These are phyloP conservation scores for Beauveria brongniartii DNA, from an alignment of 2,329 filamentous ascomycete species.

Conservation along the genomic window DNA sequence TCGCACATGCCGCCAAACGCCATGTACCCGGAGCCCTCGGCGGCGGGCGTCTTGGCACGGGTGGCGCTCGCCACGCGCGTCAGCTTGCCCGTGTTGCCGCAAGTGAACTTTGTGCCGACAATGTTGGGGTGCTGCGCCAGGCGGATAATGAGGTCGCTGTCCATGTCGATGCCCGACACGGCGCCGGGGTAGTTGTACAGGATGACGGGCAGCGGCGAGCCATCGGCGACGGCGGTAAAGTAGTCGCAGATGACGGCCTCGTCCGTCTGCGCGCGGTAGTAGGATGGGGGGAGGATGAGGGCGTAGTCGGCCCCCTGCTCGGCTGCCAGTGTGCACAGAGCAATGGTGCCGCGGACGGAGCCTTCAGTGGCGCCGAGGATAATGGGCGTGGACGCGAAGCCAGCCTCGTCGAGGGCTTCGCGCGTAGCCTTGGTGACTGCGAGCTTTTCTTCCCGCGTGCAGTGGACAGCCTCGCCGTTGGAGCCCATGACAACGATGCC, in stretches of 20 bases:
- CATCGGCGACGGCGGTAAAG: conserved; percentile 68
- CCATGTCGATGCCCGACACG: conserved; percentile 80
- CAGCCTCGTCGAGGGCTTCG: conserved; percentile 73
- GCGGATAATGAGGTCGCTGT: conserved; percentile 76
- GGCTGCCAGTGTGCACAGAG: conserved; percentile 59
- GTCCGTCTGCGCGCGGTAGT: conserved; percentile 72
- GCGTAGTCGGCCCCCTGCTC: conserved; percentile 71
- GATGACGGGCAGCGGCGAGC: conserved; percentile 67
- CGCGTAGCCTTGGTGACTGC: conserved; percentile 70
- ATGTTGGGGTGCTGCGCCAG: conserved; percentile 77
- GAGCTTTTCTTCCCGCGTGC: conserved; percentile 68
- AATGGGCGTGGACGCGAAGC: conserved; percentile 67
- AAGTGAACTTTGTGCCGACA: conserved; percentile 85
- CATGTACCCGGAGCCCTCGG: conserved; percentile 62
- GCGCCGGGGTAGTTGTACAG: conserved; percentile 90
- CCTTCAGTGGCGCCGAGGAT: conserved; percentile 77
- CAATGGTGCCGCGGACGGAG: conserved; percentile 72
- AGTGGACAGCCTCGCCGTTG: conserved; percentile 83
- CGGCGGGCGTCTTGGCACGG: conserved; percentile 58
- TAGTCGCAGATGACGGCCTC: conserved; percentile 66
- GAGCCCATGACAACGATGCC: conserved; percentile 84
- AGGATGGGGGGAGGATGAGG: conserved; percentile 71
- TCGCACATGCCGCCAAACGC: conserved; percentile 84
- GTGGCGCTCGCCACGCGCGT: conserved; percentile 70
- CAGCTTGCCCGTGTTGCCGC: conserved; percentile 82